These are phyloP conservation scores for Phycomyces blakesleeanus DNA, from an alignment of 192 early-diverging fungal species.

Conservation along the genomic window DNA sequence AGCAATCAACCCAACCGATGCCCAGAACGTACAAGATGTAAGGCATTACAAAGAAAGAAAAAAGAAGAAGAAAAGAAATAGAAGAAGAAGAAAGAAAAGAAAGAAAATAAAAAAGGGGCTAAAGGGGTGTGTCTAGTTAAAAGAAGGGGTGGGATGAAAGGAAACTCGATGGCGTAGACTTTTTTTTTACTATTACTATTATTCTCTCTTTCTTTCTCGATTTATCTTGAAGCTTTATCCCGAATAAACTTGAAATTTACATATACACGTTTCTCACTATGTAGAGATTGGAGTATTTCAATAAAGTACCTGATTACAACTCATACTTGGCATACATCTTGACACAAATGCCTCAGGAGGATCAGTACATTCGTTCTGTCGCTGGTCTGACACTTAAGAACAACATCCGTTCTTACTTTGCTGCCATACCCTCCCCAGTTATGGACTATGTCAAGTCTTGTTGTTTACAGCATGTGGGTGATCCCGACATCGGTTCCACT, in stretches of 20 bases:
- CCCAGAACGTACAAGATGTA: slow-evolving; percentile 75
- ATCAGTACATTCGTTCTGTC: slow-evolving; percentile 74
- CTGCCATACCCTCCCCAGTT: slow-evolving; percentile 53
- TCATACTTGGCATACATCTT: slow-evolving; percentile 91
- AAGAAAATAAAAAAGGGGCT: neutral
- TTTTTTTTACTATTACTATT: too few relatives aligned
- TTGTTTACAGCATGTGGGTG: slow-evolving; percentile 50
- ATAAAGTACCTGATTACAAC: slow-evolving; percentile 85
- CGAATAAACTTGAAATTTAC: neutral
- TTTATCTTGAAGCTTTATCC: neutral
- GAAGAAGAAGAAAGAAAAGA: neutral
- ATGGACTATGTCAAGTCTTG: slow-evolving; percentile 33
- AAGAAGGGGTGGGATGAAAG: too few relatives aligned
- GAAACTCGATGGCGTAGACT: neutral
- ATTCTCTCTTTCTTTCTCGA: too few relatives aligned
- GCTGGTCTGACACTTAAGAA: slow-evolving; percentile 88
- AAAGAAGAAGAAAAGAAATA: neutral
- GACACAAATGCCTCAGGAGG: slow-evolving; percentile 63
- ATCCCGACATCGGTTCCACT: slow-evolving; percentile 74
- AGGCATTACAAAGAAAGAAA: too few relatives aligned
- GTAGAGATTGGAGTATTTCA: slow-evolving; percentile 78
- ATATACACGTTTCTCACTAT: too few relatives aligned
- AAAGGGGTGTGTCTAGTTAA: neutral
- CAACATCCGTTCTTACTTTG: slow-evolving; percentile 64
- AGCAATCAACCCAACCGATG: slow-evolving; percentile 64